phyloP scores from a whole-genome alignment of 495 filamentous ascomycete genomes.

The Xylaria acuta region DNA sequence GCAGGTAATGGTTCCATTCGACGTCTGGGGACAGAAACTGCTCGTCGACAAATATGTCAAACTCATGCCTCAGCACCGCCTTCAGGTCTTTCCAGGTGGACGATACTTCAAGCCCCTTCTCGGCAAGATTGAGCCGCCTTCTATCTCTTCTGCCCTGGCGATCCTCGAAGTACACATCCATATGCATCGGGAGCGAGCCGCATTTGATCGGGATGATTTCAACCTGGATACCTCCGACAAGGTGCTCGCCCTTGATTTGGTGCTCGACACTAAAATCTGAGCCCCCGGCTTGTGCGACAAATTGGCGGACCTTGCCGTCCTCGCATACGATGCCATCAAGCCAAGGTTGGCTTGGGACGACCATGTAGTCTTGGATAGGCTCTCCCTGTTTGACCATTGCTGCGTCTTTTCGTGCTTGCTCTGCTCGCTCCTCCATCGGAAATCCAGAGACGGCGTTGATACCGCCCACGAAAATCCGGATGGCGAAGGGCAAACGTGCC shows the following conservation, averaged over 20 bases:
- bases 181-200: neutral
- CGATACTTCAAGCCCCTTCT: neutral
- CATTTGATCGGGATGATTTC: conserved; percentile 6
- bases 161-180: neutral
- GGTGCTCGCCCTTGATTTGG: neutral
- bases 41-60: neutral
- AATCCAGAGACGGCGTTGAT: neutral
- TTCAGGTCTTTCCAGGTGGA: neutral
- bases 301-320: conserved; percentile 43
- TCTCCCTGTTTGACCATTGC: neutral
- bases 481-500: neutral
- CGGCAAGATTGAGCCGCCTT: neutral
- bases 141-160: neutral
- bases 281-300: conserved; percentile 38
- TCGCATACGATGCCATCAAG: conserved; percentile 50
- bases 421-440: neutral
- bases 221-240: neutral
- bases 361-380: conserved; percentile 13
- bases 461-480: neutral
- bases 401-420: neutral
- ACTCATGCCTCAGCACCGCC: neutral
- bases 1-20: neutral
- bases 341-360: conserved; percentile 50
- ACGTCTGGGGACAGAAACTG: neutral
- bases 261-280: neutral